Conservation (phyloP, 2,329 filamentous ascomycete genomes). For the Ceratocystis destructans region DNA sequence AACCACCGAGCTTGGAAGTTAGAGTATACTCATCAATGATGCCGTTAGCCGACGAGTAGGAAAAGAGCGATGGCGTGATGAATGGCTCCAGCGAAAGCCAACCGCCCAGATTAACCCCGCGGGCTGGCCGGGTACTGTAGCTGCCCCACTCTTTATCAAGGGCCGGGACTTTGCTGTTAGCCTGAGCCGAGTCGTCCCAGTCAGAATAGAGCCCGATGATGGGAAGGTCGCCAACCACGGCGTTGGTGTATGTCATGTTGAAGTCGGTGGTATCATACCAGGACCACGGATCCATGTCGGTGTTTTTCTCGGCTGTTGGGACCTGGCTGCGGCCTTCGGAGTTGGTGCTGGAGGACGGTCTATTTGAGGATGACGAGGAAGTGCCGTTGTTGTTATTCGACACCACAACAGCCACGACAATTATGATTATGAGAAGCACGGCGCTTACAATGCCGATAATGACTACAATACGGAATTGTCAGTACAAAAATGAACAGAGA, state of each 20-base stretch:
- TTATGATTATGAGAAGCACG: conserved; percentile 50
- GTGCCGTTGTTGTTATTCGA: conserved; percentile 45
- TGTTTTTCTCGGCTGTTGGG: conserved; percentile 54
- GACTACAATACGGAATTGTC: conserved; percentile 33
- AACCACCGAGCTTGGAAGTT: conserved; percentile 52
- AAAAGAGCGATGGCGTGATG: conserved; percentile 85
- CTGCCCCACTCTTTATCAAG: conserved; percentile 61
- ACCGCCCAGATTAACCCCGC: conserved; percentile 84
- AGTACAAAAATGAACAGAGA: background rate
- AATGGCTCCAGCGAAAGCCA: conserved; percentile 93
- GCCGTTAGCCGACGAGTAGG: conserved; percentile 45
- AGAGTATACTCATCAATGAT: conserved; percentile 86
- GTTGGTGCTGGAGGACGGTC: background rate
- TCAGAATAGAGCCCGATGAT: conserved; percentile 75
- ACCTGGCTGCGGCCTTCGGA: conserved; percentile 42
- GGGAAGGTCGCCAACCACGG: conserved; percentile 71
- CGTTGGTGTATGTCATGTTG: conserved; percentile 84
- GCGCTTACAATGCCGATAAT: conserved; percentile 42
- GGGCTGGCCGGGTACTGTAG: conserved; percentile 65
- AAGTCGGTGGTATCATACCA: conserved; percentile 88
- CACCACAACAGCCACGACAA: conserved; percentile 51
- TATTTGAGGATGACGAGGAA: conserved; percentile 7
- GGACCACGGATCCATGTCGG: conserved; percentile 73
- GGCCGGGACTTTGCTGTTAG: conserved; percentile 68
- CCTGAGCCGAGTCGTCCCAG: conserved; percentile 70